A percentile compares a stretch with the other conserved stretches of the same genome.
phyloP scores from a whole-genome alignment of 73 alveolate genomes.

The Uronychia binucleata region DNA sequence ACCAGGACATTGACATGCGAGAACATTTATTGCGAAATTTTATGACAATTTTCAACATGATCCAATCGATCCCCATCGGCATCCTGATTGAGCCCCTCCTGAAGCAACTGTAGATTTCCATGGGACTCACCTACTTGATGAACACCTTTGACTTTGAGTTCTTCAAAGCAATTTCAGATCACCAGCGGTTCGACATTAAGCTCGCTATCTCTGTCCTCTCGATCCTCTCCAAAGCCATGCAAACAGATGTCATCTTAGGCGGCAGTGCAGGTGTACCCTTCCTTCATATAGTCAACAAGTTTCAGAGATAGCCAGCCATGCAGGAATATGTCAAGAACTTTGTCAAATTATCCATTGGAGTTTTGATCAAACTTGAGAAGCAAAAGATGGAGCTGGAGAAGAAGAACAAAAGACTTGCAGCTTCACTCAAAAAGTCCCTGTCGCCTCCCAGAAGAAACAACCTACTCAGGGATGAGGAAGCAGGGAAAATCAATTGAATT shows the following conservation, averaged over 20 bases:
- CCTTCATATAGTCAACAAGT: slow-evolving; percentile 29
- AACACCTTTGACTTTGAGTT: slow-evolving; percentile 89
- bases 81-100: slow-evolving; percentile 92
- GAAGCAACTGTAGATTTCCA: slow-evolving; percentile 75
- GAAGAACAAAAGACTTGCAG: not conserved
- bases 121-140: slow-evolving; percentile 39
- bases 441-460: slow-evolving; percentile 17
- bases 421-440: not conserved
- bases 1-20: slow-evolving; percentile 86
- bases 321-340: slow-evolving; percentile 40
- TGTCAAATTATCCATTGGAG: slow-evolving; percentile 9
- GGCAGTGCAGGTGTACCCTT: slow-evolving; percentile 24
- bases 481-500: not conserved
- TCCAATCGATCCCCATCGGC: slow-evolving; percentile 90
- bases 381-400: slow-evolving; percentile 16
- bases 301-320: slow-evolving; percentile 42
- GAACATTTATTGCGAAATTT: slow-evolving; percentile 87
- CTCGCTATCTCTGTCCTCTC: slow-evolving; percentile 83
- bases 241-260: slow-evolving; percentile 64
- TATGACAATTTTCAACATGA: slow-evolving; percentile 64
- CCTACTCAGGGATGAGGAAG: not conserved
- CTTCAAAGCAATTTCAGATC: slow-evolving; percentile 81
- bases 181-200: slow-evolving; percentile 83
- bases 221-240: slow-evolving; percentile 77
- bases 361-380: slow-evolving; percentile 38